A percentile compares a stretch with the other conserved stretches of the same genome.
Evolutionary conservation across 495 filamentous ascomycete genomes (phyloP).

Genomic region (Talaromyces adpressus): DNA sequence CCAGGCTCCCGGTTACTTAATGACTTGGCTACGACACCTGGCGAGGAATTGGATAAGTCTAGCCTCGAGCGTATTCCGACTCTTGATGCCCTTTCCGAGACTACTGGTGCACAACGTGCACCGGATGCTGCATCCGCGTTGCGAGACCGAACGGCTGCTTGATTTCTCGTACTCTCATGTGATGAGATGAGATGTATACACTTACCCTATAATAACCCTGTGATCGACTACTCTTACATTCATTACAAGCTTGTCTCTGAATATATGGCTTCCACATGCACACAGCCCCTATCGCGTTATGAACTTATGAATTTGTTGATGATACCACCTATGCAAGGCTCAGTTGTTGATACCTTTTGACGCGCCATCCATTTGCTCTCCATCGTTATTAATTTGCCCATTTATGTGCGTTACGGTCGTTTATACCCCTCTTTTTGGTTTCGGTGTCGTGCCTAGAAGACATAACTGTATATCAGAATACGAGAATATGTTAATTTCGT

Average conservation of each 20-base stretch:
- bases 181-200: background rate
- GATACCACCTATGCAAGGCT: background rate
- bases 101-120: constrained; percentile 18
- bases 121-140: constrained; percentile 5
- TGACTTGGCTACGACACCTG: constrained; percentile 5
- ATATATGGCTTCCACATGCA: background rate
- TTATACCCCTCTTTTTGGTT: background rate
- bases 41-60: constrained; percentile 21
- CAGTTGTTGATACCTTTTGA: background rate
- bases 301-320: constrained; percentile 1
- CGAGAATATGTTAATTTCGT: background rate
- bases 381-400: background rate
- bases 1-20: constrained; percentile 10
- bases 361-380: background rate
- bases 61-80: constrained; percentile 36
- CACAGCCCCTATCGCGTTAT: background rate
- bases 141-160: constrained; percentile 1
- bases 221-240: constrained; percentile 12
- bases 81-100: constrained; percentile 25
- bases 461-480: background rate
- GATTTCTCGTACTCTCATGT: background rate
- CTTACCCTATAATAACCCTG: background rate
- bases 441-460: background rate
- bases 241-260: background rate
- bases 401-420: background rate